Conservation (phyloP, 1,284 basidiomycete species). For the Cutaneotrichosporon cavernicola region DNA sequence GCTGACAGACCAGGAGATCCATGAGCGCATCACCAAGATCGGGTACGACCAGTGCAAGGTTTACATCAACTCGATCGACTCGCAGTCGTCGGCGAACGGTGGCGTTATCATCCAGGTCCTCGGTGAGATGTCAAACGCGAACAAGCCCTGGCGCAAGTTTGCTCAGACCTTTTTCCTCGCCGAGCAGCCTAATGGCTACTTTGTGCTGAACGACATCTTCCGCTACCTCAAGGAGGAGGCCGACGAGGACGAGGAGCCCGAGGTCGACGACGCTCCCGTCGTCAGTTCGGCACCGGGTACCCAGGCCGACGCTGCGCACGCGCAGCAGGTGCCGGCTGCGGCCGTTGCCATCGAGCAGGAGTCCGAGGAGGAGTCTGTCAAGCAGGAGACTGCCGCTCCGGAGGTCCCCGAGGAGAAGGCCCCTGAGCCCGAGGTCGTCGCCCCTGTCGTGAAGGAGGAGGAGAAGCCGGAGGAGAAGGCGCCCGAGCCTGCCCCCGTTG, state of each 20-base stretch:
- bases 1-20: conserved; percentile 73
- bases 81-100: conserved; percentile 86
- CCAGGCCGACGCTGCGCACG: conserved; percentile 32
- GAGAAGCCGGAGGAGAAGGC: conserved; percentile 12
- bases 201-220: conserved; percentile 99
- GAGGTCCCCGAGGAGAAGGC: conserved; percentile 17
- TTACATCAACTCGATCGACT: conserved; percentile 92
- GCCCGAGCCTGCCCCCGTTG: conserved; percentile 23
- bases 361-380: conserved; percentile 33
- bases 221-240: conserved; percentile 95
- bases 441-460: conserved; percentile 13
- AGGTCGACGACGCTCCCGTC: conserved; percentile 35
- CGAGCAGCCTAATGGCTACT: conserved; percentile 98
- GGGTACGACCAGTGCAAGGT: conserved; percentile 97
- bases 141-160: conserved; percentile 90
- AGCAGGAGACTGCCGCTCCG: conserved; percentile 26
- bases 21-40: conserved; percentile 89
- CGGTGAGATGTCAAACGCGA: conserved; percentile 94
- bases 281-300: conserved; percentile 27
- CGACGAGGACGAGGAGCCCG: conserved; percentile 65
- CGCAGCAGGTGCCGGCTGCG: conserved; percentile 30
- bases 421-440: conserved; percentile 27
- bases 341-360: conserved; percentile 40
- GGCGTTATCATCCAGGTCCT: conserved; percentile 99
- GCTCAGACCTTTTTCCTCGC: conserved; percentile 99